Conservation (phyloP, 306 rosid genomes). For the Acmispon strigosus region DNA sequence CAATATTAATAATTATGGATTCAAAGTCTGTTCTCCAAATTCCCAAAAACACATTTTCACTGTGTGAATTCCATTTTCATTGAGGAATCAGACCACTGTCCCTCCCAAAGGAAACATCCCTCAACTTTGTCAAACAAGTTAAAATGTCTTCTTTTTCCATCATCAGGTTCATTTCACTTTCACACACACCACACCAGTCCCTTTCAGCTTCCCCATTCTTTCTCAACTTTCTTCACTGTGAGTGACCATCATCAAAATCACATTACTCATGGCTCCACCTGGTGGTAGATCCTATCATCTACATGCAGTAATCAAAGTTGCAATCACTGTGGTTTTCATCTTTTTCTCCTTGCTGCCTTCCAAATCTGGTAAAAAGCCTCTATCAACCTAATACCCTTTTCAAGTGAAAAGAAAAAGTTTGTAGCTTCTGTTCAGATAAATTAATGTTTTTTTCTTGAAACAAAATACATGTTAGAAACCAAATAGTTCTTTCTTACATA, state of each 20-base stretch:
- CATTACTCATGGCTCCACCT: conserved; percentile 41
- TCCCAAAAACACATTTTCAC: conserved; percentile 38
- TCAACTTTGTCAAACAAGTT: conserved; percentile 25
- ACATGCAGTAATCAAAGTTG: conserved; percentile 28
- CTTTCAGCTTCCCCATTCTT: neutral
- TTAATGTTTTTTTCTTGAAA: too few species aligned
- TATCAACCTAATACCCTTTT: conserved; percentile 3
- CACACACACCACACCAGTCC: neutral
- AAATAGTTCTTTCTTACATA: neutral
- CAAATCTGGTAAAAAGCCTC: conserved; percentile 44
- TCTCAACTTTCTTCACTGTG: conserved; percentile 31
- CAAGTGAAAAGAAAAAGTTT: neutral
- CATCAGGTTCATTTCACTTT: neutral
- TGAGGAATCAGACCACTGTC: conserved; percentile 56
- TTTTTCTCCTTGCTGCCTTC: conserved; percentile 38
- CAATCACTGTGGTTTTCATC: conserved; percentile 58
- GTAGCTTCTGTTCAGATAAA: neutral
- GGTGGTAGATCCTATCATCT: conserved; percentile 26
- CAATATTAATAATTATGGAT: conserved; percentile 24
- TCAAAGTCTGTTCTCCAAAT: conserved; percentile 37
- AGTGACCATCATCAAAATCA: conserved; percentile 32
- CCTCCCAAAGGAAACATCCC: conserved; percentile 47
- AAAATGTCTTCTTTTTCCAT: neutral
- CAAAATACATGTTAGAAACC: too few species aligned
- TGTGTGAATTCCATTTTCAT: conserved; percentile 18